Conservation (phyloP, 1,284 basidiomycete species). For the Agaricales sp. region DNA sequence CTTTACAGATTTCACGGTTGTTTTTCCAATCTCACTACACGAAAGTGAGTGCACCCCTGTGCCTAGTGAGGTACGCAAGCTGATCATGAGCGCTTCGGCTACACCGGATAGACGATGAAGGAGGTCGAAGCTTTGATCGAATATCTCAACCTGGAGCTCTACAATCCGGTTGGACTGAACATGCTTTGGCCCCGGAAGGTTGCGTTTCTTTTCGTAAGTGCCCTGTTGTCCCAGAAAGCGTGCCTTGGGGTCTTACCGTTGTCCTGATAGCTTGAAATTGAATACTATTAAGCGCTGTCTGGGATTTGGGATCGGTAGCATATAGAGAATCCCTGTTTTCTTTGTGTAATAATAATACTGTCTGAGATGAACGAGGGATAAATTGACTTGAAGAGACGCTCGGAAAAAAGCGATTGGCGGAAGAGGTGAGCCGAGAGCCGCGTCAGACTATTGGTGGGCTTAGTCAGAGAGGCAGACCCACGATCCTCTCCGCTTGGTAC, state of each 20-base stretch:
- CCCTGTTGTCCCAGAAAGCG: conserved; percentile 5
- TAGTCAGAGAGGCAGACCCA: background rate
- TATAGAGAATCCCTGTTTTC: too few relatives aligned
- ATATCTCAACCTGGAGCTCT: conserved; percentile 54
- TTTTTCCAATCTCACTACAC: too few relatives aligned
- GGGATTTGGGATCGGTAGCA: too few relatives aligned
- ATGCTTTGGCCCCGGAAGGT: conserved; percentile 71
- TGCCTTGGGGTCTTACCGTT: background rate
- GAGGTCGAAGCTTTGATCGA: conserved; percentile 50
- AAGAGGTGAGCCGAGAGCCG: too few relatives aligned
- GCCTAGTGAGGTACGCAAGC: background rate
- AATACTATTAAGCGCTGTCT: conserved; percentile 52
- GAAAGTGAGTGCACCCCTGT: conserved; percentile 47
- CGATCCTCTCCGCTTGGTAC: conserved; percentile 1
- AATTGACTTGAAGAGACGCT: too few relatives aligned
- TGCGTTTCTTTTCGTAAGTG: conserved; percentile 78
- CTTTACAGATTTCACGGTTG: too few relatives aligned
- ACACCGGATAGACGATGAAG: conserved; percentile 60
- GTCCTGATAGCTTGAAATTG: conserved; percentile 55
- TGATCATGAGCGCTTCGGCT: background rate
- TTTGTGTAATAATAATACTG: too few relatives aligned
- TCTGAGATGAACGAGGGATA: too few relatives aligned
- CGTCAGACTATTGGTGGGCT: background rate
- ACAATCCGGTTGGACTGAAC: conserved; percentile 74
- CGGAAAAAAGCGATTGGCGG: too few relatives aligned